phyloP scores from a whole-genome alignment of 768 basidiomycete genomes.

The Macrolepiota fuliginosa region DNA sequence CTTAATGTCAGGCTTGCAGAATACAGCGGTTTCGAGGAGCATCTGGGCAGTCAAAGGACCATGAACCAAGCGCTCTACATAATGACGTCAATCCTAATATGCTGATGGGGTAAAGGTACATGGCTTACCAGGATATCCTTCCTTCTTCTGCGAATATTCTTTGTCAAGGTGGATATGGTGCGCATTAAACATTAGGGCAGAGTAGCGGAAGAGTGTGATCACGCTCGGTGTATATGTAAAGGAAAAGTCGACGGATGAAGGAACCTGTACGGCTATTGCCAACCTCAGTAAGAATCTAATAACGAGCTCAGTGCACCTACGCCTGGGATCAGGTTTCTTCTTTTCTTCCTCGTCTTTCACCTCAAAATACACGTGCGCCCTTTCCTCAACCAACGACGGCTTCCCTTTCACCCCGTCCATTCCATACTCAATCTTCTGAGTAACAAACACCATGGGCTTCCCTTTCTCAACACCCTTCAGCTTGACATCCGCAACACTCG shows the following conservation, averaged over 20 bases:
- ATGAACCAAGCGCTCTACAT: slow-evolving; percentile 76
- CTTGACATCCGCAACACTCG: slow-evolving; percentile 47
- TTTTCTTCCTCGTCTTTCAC: slow-evolving; percentile 16
- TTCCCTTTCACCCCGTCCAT: slow-evolving; percentile 35
- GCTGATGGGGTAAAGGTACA: background rate
- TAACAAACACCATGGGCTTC: slow-evolving; percentile 74
- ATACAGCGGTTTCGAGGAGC: slow-evolving; percentile 60
- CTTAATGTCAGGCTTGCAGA: slow-evolving; percentile 44
- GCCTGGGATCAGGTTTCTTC: slow-evolving; percentile 11
- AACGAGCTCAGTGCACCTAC: background rate
- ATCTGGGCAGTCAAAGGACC: slow-evolving; percentile 81
- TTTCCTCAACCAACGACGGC: slow-evolving; percentile 57
- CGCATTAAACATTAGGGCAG: slow-evolving; percentile 83
- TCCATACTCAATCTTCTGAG: slow-evolving; percentile 55
- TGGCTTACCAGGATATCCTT: slow-evolving; percentile 70
- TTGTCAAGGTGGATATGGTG: slow-evolving; percentile 84
- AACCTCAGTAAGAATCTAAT: background rate
- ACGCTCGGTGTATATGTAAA: slow-evolving; percentile 66
- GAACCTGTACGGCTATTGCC: slow-evolving; percentile 47
- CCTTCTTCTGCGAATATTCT: slow-evolving; percentile 59
- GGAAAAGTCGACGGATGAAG: slow-evolving; percentile 49
- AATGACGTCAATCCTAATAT: background rate
- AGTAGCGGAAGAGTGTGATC: slow-evolving; percentile 81
- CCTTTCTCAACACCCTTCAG: slow-evolving; percentile 66
- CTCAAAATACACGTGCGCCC: slow-evolving; percentile 63